phyloP scores from a whole-genome alignment of 345 rosid genomes.

The Erysimum cheiranthoides region DNA sequence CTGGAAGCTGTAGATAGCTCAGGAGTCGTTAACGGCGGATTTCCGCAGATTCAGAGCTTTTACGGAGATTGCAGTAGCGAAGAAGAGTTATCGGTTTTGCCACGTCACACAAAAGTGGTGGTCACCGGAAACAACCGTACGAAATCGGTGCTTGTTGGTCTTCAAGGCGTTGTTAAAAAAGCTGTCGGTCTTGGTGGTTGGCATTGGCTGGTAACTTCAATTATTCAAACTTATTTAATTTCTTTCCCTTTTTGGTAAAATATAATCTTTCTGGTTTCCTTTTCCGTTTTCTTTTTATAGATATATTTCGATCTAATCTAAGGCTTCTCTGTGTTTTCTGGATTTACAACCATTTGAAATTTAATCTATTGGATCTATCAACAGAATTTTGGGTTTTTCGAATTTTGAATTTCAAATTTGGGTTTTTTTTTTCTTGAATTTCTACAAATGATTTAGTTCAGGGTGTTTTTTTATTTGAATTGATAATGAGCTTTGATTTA shows the following conservation, averaged over 20 bases:
- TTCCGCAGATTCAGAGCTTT: constrained; percentile 67
- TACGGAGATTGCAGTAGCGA: constrained; percentile 85
- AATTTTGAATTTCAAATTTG: constrained; percentile 36
- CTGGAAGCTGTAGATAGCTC: constrained; percentile 81
- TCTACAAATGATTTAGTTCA: background rate
- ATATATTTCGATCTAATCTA: constrained; percentile 2
- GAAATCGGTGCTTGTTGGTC: constrained; percentile 94
- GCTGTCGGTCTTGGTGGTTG: constrained; percentile 98
- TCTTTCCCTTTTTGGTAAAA: constrained; percentile 7
- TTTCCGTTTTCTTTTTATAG: background rate
- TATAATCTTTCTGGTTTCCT: constrained; percentile 27
- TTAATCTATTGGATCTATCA: constrained; percentile 7
- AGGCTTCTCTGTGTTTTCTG: background rate
- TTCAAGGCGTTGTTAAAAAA: constrained; percentile 93
- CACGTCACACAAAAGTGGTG: constrained; percentile 92
- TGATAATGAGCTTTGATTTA: constrained; percentile 16
- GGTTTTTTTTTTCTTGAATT: constrained; percentile 7
- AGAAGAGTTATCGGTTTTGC: constrained; percentile 93
- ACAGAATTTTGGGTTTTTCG: background rate
- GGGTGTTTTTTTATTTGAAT: too few relatives aligned
- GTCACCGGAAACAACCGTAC: constrained; percentile 98
- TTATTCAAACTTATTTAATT: background rate
- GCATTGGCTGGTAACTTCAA: constrained; percentile 88
- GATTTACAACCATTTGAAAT: background rate
- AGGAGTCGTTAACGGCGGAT: constrained; percentile 60